A percentile compares a stretch with the other conserved stretches of the same genome.
These are phyloP conservation scores for Phytophthora idaei DNA, from an alignment of 352 stramenopile species.

Conservation along the genomic window DNA sequence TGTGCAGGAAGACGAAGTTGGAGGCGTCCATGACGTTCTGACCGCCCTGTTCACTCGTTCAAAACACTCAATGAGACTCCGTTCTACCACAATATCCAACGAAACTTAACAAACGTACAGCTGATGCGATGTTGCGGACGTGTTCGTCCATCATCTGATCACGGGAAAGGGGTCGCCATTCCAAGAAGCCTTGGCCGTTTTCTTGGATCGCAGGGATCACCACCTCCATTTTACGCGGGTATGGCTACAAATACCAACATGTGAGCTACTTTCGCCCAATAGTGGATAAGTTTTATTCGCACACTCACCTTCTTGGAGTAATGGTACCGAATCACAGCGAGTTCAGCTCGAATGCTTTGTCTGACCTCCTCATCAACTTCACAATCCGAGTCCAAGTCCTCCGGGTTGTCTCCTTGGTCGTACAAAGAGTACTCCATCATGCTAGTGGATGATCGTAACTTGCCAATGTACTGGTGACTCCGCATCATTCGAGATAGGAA, in stretches of 20 bases:
- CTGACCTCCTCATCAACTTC: constrained; percentile 79
- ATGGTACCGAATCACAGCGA: constrained; percentile 77
- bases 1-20: constrained; percentile 86
- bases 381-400: constrained; percentile 84
- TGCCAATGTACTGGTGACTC: constrained; percentile 88
- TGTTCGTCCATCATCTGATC: constrained; percentile 86
- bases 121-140: constrained; percentile 60
- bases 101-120: constrained; percentile 36
- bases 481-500: constrained; percentile 79
- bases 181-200: constrained; percentile 60
- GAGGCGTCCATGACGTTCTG: constrained; percentile 83
- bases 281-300: background rate
- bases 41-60: constrained; percentile 45
- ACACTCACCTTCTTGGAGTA: constrained; percentile 66
- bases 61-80: constrained; percentile 6
- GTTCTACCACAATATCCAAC: background rate
- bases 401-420: constrained; percentile 85
- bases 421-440: constrained; percentile 89
- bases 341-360: constrained; percentile 76
- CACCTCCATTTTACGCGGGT: constrained; percentile 86
- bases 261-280: background rate
- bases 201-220: constrained; percentile 74
- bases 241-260: constrained; percentile 38
- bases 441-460: constrained; percentile 78
- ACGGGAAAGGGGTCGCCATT: constrained; percentile 72